Conservation (phyloP, 176 grass and related monocot genomes). For the Zoysia pacifica region DNA sequence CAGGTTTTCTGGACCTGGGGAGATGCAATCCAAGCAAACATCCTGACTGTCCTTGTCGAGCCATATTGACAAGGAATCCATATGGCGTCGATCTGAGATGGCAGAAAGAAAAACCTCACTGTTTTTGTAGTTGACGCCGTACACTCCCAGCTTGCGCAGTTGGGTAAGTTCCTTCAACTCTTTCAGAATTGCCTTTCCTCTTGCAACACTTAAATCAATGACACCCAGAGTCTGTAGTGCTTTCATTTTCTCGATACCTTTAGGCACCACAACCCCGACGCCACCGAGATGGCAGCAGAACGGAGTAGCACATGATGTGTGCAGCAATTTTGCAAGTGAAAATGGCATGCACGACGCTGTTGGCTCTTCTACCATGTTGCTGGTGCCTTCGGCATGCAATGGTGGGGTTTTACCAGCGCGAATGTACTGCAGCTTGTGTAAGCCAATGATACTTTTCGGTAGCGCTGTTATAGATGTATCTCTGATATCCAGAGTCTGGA, state of each 20-base stretch:
- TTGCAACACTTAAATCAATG: not conserved
- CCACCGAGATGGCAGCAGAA: no score
- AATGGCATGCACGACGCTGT: no score
- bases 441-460: not conserved
- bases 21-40: not conserved
- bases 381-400: no score
- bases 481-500: not conserved
- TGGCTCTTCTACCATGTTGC: no score
- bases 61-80: not conserved
- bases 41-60: not conserved
- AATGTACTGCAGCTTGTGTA: not conserved
- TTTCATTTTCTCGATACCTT: conserved; percentile 7
- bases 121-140: not conserved
- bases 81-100: not conserved
- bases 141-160: conserved; percentile 17
- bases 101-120: not conserved
- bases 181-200: not conserved
- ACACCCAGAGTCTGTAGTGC: not conserved
- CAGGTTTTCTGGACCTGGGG: accelerated
- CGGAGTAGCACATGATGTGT: no score
- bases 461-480: not conserved
- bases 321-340: no score
- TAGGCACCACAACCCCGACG: not conserved
- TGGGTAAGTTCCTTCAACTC: conserved; percentile 17
- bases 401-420: not conserved